Base-by-base conservation (phyloP, 1,139 yeast genomes). In the Candida mesenterica region DNA sequence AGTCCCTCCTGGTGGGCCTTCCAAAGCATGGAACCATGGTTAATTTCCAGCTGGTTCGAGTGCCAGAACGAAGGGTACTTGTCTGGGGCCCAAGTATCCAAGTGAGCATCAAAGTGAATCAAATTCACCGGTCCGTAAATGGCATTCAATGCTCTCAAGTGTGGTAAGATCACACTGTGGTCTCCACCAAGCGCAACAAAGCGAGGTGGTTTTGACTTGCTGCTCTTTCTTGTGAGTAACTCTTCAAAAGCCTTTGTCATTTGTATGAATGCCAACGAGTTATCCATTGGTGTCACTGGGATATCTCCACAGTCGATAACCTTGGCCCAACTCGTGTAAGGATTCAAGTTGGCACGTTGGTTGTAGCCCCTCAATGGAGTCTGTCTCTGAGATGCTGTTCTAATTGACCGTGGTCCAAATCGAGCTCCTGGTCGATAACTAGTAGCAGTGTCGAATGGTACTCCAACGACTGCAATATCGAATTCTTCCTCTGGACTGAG, bases 11-110 rank as follows among this genome's bases (percentile, higher is more conserved):
- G 65, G 31, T 68, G 62, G 3, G 92, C 94, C 64, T 79, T 71
- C 89, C 90, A 83, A 28, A 83, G 67, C 90, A 84, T 82, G 12
- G 90, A 79, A 3, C 94, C 94, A 52, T 84, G 94, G 30, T 82
- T 83, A 50, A 82, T 71, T 36, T 78, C 79, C 33, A 75, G 65
- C 47, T 78, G 82, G 24, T 77, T 77, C 7, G 82, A 72, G 42
- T 73, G 75, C 94, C 92, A 84, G 51, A 70, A 79, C 9, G 82
- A 68, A 12, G 90, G 90, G 43, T 68, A 69, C 39, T 68, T 68
- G 39, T 72, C 70, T n/a, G 90, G 90, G 28, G 75, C 63, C 92
- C 92, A 83, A 10, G 90, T 82, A 54, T 83, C 92, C 46, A 83
- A 68, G 59, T 83, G 92, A 5, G 90, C 88, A 55, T 82, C 90